phyloP scores from a whole-genome alignment of 2,329 filamentous ascomycete genomes.

The Xylaria sp. region DNA sequence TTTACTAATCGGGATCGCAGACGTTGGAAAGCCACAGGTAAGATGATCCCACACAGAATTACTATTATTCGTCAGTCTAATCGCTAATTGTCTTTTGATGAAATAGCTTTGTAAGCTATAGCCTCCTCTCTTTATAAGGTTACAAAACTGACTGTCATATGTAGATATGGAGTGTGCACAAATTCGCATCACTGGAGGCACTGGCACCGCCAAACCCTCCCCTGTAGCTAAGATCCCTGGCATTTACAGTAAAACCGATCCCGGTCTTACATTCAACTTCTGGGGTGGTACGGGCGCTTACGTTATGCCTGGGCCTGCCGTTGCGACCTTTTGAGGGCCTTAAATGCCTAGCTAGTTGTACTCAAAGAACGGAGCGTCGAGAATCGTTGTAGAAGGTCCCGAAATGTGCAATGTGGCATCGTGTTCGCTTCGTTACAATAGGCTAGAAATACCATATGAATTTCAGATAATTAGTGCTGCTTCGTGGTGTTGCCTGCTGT shows the following conservation, averaged over 20 bases:
- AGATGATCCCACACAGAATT: not conserved
- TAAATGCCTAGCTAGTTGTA: not conserved
- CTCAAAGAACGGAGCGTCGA: not conserved
- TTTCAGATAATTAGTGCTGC: not conserved
- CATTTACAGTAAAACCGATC: slow-evolving; percentile 47
- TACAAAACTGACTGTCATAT: slow-evolving; percentile 13
- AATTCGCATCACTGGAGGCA: slow-evolving; percentile 41
- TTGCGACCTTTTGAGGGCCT: slow-evolving; percentile 29
- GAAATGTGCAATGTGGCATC: not conserved
- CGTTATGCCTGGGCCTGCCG: slow-evolving; percentile 45
- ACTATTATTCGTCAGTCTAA: not conserved
- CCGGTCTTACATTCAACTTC: slow-evolving; percentile 45
- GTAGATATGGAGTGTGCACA: slow-evolving; percentile 46
- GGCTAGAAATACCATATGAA: not conserved
- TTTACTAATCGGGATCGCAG: slow-evolving; percentile 39
- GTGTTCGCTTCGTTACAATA: not conserved
- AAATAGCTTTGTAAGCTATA: slow-evolving; percentile 30
- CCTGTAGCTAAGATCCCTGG: slow-evolving; percentile 55
- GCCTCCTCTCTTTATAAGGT: not conserved
- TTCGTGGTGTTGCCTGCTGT: not conserved
- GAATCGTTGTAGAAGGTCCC: not conserved
- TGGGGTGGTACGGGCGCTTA: slow-evolving; percentile 43
- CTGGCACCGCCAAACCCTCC: slow-evolving; percentile 40
- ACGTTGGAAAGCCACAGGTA: slow-evolving; percentile 48
- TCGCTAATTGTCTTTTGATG: not conserved